Evolutionary conservation across 345 rosid species (phyloP).

Genomic region (Noccaea caerulescens): DNA sequence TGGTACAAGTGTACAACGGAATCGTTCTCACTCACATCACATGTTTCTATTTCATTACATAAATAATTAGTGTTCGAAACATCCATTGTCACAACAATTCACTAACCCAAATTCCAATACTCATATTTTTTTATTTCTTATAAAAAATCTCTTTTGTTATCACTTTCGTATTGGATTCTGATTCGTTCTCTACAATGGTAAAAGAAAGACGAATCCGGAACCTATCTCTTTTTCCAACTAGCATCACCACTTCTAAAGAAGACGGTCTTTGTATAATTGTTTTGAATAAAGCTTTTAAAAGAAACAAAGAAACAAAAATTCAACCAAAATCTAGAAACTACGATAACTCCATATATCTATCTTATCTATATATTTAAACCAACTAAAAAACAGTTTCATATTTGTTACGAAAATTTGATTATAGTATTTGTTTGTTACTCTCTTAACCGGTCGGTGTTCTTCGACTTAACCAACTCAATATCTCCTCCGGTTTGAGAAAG

Average conservation of each 20-base stretch:
- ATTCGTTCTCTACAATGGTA: slow-evolving; percentile 8
- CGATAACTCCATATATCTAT: slow-evolving; percentile 22
- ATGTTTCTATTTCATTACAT: slow-evolving; percentile 31
- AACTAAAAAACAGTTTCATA: slow-evolving; percentile 24
- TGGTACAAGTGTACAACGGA: slow-evolving; percentile 37
- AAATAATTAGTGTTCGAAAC: slow-evolving; percentile 8
- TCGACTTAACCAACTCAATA: slow-evolving; percentile 20
- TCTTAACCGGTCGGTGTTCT: slow-evolving; percentile 18
- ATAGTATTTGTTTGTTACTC: slow-evolving; percentile 31
- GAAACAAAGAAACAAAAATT: slow-evolving; percentile 21
- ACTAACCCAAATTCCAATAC: neutral
- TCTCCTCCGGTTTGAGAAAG: slow-evolving; percentile 30
- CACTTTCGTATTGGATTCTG: slow-evolving; percentile 27
- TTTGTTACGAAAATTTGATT: slow-evolving; percentile 40
- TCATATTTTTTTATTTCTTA: neutral
- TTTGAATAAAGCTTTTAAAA: neutral
- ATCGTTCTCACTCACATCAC: slow-evolving; percentile 35
- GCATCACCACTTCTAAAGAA: neutral
- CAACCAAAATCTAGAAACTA: slow-evolving; percentile 5
- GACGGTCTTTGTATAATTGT: neutral
- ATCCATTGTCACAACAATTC: slow-evolving; percentile 16
- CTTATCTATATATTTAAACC: slow-evolving; percentile 28
- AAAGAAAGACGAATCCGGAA: neutral
- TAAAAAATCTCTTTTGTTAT: neutral
- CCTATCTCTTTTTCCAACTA: neutral